Conservation (phyloP, 139 green algal genomes). For the Micractinium conductrix region DNA sequence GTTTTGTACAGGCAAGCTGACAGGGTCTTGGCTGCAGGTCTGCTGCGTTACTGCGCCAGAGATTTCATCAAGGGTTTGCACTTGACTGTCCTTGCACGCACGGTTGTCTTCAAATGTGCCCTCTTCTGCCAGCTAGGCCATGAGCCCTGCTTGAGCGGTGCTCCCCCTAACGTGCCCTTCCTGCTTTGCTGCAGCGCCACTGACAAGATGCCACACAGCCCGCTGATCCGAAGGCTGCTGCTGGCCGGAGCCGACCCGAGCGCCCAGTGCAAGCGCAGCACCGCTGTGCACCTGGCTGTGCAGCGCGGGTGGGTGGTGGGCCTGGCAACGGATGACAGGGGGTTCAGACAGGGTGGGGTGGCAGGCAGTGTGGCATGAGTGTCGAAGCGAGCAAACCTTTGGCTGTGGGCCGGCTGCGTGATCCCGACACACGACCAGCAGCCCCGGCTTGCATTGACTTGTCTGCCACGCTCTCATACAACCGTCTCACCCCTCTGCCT, state of each 20-base stretch:
- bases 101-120: not conserved
- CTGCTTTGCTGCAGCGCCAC: not conserved
- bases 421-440: not conserved
- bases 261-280: not conserved
- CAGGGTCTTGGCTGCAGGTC: not conserved
- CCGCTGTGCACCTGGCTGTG: conserved; percentile 16
- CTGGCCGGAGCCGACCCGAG: not conserved
- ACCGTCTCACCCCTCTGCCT: too few species aligned
- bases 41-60: not conserved
- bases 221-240: not conserved
- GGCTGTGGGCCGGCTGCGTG: not conserved
- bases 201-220: not conserved
- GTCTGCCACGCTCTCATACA: not conserved
- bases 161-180: not conserved
- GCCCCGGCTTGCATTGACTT: not conserved
- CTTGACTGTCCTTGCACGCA: too few species aligned
- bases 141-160: not conserved
- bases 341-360: too few species aligned
- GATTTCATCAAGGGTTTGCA: too few species aligned
- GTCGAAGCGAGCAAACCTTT: not conserved
- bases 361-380: not conserved
- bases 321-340: too few species aligned
- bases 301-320: not conserved
- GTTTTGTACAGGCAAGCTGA: conserved; percentile 1
- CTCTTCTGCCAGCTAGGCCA: not conserved